These are phyloP conservation scores for Seiridium cupressi DNA, from an alignment of 2,329 filamentous ascomycete genomes.

Conservation along the genomic window DNA sequence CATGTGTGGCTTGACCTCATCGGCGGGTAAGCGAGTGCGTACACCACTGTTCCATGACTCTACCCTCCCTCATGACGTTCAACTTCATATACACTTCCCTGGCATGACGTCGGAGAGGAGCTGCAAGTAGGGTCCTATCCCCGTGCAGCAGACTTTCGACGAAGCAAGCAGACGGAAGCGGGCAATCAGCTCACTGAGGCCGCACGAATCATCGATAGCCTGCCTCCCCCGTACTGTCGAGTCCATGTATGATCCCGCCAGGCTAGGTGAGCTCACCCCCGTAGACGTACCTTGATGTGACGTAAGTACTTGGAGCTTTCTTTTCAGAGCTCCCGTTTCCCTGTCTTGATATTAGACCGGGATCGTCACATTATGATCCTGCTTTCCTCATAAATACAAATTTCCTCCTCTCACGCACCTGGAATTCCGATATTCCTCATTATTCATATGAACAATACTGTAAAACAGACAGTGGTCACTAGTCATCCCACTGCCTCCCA, in stretches of 20 bases:
- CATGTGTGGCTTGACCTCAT: constrained; percentile 14
- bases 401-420: neutral
- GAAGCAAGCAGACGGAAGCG: neutral
- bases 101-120: constrained; percentile 9
- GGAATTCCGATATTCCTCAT: neutral
- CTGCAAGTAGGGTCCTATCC: neutral
- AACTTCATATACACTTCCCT: neutral
- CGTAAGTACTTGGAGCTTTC: constrained; percentile 11
- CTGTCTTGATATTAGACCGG: neutral
- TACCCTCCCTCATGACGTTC: constrained; percentile 10
- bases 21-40: neutral
- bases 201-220: neutral
- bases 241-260: neutral
- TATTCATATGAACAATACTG: constrained; percentile 9
- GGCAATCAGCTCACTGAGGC: neutral
- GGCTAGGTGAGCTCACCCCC: neutral
- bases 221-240: neutral
- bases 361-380: too few relatives aligned
- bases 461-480: constrained; percentile 13
- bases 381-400: constrained; percentile 4
- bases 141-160: neutral
- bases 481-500: constrained; percentile 15
- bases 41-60: neutral
- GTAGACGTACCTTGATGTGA: constrained; percentile 3
- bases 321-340: neutral